phyloP scores from a whole-genome alignment of 192 early-diverging fungal genomes.

The Entophlyctis helioformis region DNA sequence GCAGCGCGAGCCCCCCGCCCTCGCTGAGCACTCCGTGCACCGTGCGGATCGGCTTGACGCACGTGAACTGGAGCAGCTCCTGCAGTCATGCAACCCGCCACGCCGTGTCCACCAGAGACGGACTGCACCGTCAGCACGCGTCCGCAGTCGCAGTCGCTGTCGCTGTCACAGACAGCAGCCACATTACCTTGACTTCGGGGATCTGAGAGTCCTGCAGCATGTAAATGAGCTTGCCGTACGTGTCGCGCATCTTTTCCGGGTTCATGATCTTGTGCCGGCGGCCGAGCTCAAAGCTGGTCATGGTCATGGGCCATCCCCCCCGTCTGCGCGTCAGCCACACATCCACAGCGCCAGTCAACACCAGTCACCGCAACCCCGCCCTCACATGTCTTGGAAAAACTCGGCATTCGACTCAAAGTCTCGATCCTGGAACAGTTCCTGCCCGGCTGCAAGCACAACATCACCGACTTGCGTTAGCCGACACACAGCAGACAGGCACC shows the following conservation, averaged over 20 bases:
- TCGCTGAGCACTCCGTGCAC: constrained; percentile 69
- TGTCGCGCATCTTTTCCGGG: constrained; percentile 92
- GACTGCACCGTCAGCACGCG: too few species aligned
- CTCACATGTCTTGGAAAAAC: constrained; percentile 37
- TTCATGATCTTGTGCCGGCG: constrained; percentile 48
- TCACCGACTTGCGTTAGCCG: neutral
- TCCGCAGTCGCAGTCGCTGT: too few species aligned
- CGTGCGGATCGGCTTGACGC: constrained; percentile 79
- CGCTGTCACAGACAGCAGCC: too few species aligned
- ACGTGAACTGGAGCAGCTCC: constrained; percentile 66
- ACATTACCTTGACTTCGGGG: constrained; percentile 38
- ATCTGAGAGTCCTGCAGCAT: constrained; percentile 56
- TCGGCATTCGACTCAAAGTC: constrained; percentile 34
- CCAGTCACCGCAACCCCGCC: too few species aligned
- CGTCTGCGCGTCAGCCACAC: neutral
- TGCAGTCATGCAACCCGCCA: too few species aligned
- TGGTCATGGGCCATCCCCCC: too few species aligned
- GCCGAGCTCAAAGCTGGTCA: constrained; percentile 31
- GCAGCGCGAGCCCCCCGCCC: constrained; percentile 45
- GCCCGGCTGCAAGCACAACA: constrained; percentile 10
- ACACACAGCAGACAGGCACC: neutral
- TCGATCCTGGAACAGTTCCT: constrained; percentile 32
- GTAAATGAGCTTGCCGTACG: constrained; percentile 95
- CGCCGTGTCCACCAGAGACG: too few species aligned
- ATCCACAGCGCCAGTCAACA: too few species aligned